Evolutionary conservation across 208 protist species (phyloP), one percentile per base, ranked within the genome.

Genomic region (Angomonas deanei): DNA sequence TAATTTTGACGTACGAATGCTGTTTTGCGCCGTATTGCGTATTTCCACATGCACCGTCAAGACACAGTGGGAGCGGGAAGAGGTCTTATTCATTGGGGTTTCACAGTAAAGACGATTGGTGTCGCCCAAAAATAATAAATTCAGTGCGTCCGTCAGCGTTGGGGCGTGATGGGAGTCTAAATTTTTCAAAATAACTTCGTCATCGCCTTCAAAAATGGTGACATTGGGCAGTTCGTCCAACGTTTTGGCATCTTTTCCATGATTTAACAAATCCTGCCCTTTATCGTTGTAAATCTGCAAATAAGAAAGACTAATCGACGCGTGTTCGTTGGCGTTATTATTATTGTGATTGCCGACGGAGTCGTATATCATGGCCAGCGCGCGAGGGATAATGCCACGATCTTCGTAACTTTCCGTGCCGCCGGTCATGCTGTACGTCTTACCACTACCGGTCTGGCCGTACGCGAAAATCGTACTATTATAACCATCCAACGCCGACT

Each of bases 251-350:
- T 99, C 98, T 24, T 74, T 70, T 10, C 87, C 87, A 59, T 78
- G 81, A 58, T 91, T 91, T 10, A 97, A 78, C 30, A 97, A 62
- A 60, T 97, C 92, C 52, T 92, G 88, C 17, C 92, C 84, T 58
- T 93, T 91, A 32, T 96, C 88, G 64, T 94, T 94, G 70, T 97
- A 97, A 28, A 97, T 97, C 61, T 97, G 88, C 33, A 97, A 62
- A 64, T 90, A 94, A 1, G 87, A 86, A 28, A 93, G 70, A 47
- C 69, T 72, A 48, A 96, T 66, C 3, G 21, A 79, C 23, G n/a
- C 8, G 30, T 30, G 23, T 10, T 28, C 58, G 38, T 57, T 50
- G 23, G 69, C 64, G 52, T 58, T 50, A n/a, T 76, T 31, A 49
- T 79, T 46, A 24, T 55, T 73, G 10, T 75, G 67, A 17, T 72